Evolutionary conservation across 2,329 filamentous ascomycete species (phyloP), one percentile per base, ranked within the genome.

Genomic region (Fusarium illudens): DNA sequence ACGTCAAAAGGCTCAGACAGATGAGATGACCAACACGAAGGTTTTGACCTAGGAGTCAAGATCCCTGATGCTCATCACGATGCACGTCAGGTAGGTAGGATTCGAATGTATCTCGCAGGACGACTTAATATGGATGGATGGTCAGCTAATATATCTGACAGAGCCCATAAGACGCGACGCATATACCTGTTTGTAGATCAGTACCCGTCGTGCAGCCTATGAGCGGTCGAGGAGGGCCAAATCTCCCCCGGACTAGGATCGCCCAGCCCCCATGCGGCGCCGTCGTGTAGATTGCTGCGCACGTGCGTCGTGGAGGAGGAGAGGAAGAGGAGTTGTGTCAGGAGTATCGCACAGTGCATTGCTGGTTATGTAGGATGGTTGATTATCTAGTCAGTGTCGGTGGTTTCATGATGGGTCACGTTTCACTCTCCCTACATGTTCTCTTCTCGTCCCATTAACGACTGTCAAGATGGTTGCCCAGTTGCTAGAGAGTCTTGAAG

Each of bases 211-310:
- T 54, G 29, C 22, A 63, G 49, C 39, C 60, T 50, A 50, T 50
- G 29, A 50, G 46, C 9, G 11, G 11, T 12, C 9, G 30, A 42
- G 9, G 17, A 42, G 17, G 20, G 8, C 19, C 9, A 33, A 68
- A 67, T 65, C 50, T 65, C 65, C 65, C 65, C 65, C 65, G 51
- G 65, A 58, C 65, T 62, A 68, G 61, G 56, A 68, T 68, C 65
- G 55, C 37, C 50, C 33, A 67, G 29, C 32, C 50, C 33, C 37
- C 33, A 37, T 56, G 39, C 22, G 44, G 7, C 55, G 46, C 33
- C 42, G 33, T 57, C 37, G 30, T 52, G 42, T 56, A 49, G 53
- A 57, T 57, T 57, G 33, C 30, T 22, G 20, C 11, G 48, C 27
- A 32, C 48, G 30, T 34, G 17, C 29, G 27, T 39, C 11, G 34